Conservation (phyloP, 2,329 filamentous ascomycete species). For the Aspergillus chevalieri region DNA sequence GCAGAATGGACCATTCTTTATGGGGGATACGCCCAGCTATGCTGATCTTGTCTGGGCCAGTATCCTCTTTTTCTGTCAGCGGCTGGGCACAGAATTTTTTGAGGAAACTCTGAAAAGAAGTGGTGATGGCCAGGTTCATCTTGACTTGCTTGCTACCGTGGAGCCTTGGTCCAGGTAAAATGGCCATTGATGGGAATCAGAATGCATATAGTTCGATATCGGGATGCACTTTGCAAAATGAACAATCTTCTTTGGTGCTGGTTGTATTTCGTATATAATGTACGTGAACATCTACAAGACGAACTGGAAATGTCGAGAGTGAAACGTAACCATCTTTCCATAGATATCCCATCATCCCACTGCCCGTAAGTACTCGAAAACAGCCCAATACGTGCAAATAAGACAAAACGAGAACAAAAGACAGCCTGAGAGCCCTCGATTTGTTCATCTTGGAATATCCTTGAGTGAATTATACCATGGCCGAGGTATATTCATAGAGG, state of each 20-base stretch:
- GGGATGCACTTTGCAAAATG: no score
- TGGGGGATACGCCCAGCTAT: conserved; percentile 52
- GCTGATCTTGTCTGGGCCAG: conserved; percentile 54
- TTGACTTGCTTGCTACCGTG: conserved; percentile 9
- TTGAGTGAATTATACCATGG: conserved; percentile 14
- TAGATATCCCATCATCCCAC: conserved; percentile 5
- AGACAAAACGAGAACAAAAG: conserved; percentile 11
- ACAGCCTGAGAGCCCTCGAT: conserved; percentile 33
- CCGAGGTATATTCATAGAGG: background rate
- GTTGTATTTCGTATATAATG: no score
- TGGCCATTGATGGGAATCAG: background rate
- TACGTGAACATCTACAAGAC: no score
- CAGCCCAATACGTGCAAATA: conserved; percentile 16
- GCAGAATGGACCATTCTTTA: conserved; percentile 52
- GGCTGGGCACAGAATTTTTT: conserved; percentile 35
- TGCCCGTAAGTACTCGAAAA: conserved; percentile 17
- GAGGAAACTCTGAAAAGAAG: conserved; percentile 28
- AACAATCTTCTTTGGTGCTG: no score
- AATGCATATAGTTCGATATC: background rate
- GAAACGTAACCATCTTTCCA: conserved; percentile 34
- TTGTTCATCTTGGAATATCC: conserved; percentile 24
- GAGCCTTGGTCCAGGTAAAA: background rate
- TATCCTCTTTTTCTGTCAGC: conserved; percentile 41
- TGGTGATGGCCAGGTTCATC: conserved; percentile 12
- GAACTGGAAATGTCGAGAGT: conserved; percentile 25